A percentile compares a stretch with the other conserved stretches of the same genome.
Evolutionary conservation across 768 basidiomycete genomes (phyloP).

Genomic region (Trametes coccinea): DNA sequence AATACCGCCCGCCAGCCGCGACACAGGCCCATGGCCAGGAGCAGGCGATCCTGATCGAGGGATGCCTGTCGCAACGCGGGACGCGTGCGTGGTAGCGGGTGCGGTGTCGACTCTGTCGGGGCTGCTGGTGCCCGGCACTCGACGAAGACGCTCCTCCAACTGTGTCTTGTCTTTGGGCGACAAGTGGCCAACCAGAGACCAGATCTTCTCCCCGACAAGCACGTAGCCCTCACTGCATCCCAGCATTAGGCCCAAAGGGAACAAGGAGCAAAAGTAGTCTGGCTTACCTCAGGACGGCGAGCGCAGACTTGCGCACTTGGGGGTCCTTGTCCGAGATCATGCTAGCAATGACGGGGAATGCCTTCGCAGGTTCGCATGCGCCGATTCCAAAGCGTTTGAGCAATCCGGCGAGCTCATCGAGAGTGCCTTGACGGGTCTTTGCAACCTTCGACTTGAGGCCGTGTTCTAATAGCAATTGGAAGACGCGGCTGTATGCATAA

Average conservation of each 20-base stretch:
- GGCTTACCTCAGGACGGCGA: slow-evolving; percentile 76
- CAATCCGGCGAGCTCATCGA: slow-evolving; percentile 79
- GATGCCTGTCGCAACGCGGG: slow-evolving; percentile 51
- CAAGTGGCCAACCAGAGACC: slow-evolving; percentile 73
- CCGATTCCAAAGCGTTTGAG: slow-evolving; percentile 81
- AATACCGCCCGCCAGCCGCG: slow-evolving; percentile 43
- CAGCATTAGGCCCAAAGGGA: slow-evolving; percentile 9
- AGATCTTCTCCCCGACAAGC: slow-evolving; percentile 83
- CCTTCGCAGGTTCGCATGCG: slow-evolving; percentile 78
- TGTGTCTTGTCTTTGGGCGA: slow-evolving; percentile 89
- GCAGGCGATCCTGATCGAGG: slow-evolving; percentile 55
- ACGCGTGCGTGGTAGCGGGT: slow-evolving; percentile 46
- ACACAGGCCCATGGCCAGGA: slow-evolving; percentile 31
- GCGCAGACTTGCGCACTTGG: slow-evolving; percentile 82
- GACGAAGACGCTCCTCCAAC: slow-evolving; percentile 84
- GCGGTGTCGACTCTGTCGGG: slow-evolving; percentile 43
- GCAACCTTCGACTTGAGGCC: slow-evolving; percentile 90
- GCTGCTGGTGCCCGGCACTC: slow-evolving; percentile 68
- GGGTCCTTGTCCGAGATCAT: slow-evolving; percentile 91
- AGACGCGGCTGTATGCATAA: slow-evolving; percentile 91
- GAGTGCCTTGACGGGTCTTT: slow-evolving; percentile 83
- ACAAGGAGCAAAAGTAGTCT: background rate
- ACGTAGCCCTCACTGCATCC: slow-evolving; percentile 71
- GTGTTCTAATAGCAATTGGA: slow-evolving; percentile 83
- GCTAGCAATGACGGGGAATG: slow-evolving; percentile 73